These are phyloP conservation scores for Monascus purpureus DNA, from an alignment of 495 filamentous ascomycete species.

Conservation along the genomic window DNA sequence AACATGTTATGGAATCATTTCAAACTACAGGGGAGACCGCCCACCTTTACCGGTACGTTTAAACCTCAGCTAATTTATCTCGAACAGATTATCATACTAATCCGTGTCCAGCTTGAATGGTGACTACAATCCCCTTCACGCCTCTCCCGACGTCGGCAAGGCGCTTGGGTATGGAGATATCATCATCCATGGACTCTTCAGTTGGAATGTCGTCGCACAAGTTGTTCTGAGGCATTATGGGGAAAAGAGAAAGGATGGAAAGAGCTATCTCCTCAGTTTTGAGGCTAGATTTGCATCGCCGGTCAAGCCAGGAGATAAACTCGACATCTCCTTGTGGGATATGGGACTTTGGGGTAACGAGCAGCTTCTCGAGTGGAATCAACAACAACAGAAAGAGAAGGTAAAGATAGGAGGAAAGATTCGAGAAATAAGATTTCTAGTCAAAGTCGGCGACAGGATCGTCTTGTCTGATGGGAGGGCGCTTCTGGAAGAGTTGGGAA, in stretches of 20 bases:
- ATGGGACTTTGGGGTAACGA: neutral
- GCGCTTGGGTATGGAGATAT: constrained; percentile 2
- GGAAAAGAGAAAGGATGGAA: neutral
- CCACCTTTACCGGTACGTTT: neutral
- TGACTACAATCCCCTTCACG: constrained; percentile 8
- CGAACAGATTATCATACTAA: too few species aligned
- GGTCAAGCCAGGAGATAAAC: neutral
- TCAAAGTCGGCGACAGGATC: neutral
- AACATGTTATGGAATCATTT: neutral
- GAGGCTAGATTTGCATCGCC: neutral
- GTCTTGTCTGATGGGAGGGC: neutral
- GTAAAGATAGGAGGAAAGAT: neutral
- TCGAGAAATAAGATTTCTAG: neutral
- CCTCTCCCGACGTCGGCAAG: constrained; percentile 1
- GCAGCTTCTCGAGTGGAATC: neutral
- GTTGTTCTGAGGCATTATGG: constrained; percentile 2
- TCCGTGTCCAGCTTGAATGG: constrained; percentile 4
- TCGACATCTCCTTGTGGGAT: neutral
- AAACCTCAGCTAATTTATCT: neutral
- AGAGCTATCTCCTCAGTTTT: neutral
- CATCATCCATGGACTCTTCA: constrained; percentile 6
- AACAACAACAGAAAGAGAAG: neutral
- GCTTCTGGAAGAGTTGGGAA: neutral
- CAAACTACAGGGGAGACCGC: neutral
- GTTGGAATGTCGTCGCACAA: constrained; percentile 3